Evolutionary conservation across 2,329 filamentous ascomycete species (phyloP).

Genomic region (Ophiostoma fasciatum): DNA sequence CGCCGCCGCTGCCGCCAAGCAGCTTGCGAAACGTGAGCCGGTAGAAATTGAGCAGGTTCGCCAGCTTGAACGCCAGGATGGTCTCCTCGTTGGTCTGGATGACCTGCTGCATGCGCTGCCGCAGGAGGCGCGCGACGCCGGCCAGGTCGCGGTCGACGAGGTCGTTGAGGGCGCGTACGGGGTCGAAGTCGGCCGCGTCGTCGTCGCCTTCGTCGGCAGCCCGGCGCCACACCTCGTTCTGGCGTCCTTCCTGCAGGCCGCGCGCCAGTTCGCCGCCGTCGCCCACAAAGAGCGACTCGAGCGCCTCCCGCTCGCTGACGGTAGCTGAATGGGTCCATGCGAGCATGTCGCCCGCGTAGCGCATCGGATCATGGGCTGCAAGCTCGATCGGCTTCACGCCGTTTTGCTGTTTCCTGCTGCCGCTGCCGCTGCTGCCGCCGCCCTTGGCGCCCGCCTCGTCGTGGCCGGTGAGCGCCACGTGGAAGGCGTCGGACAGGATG

Average conservation of each 20-base stretch:
- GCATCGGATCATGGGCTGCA: constrained; percentile 75
- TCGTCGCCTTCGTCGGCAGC: constrained; percentile 42
- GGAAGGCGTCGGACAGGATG: constrained; percentile 78
- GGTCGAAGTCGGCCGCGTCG: constrained; percentile 51
- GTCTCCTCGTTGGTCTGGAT: constrained; percentile 86
- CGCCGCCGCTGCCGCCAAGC: constrained; percentile 33
- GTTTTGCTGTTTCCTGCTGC: no score
- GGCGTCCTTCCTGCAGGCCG: constrained; percentile 63
- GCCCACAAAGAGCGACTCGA: constrained; percentile 81
- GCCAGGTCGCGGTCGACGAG: constrained; percentile 76
- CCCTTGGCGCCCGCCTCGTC: constrained; percentile 26
- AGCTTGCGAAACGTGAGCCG: constrained; percentile 70
- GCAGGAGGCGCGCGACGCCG: constrained; percentile 69
- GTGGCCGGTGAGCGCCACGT: constrained; percentile 70
- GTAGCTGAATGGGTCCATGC: constrained; percentile 92
- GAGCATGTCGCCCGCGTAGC: constrained; percentile 93
- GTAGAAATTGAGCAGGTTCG: constrained; percentile 84
- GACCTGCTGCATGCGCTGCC: constrained; percentile 79
- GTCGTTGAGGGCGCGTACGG: constrained; percentile 65
- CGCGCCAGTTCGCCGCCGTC: constrained; percentile 80
- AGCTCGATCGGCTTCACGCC: constrained; percentile 84
- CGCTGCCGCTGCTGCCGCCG: constrained; percentile 22
- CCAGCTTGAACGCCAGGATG: constrained; percentile 75
- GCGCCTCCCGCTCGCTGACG: constrained; percentile 82
- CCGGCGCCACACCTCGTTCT: constrained; percentile 72